Evolutionary conservation across 495 filamentous ascomycete genomes (phyloP).

Genomic region (Talaromyces proteolyticus): DNA sequence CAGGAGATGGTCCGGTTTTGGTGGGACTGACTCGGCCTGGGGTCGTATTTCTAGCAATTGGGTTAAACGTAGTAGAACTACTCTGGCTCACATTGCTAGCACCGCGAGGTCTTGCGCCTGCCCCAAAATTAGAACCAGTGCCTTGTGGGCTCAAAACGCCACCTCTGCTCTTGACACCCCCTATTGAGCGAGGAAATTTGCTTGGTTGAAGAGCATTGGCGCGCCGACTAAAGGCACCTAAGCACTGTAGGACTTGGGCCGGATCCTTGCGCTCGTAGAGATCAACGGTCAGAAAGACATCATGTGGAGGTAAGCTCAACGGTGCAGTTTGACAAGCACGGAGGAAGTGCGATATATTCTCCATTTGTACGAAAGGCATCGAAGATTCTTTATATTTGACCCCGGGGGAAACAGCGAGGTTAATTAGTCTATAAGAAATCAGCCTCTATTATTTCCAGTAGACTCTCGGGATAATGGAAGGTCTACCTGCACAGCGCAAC

Average conservation of each 20-base stretch:
- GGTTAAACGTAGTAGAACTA: conserved; percentile 44
- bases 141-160: conserved; percentile 61
- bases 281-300: conserved; percentile 96
- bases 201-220: conserved; percentile 73
- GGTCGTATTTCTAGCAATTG: conserved; percentile 26
- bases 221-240: conserved; percentile 83
- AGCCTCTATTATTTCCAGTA: too few species aligned
- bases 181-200: conserved; percentile 67
- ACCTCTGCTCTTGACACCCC: conserved; percentile 55
- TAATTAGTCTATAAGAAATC: conserved; percentile 59
- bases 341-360: conserved; percentile 97
- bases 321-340: conserved; percentile 78
- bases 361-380: conserved; percentile 99
- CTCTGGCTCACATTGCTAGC: conserved; percentile 63
- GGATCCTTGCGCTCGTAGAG: conserved; percentile 96
- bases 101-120: conserved; percentile 45
- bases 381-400: conserved; percentile 73
- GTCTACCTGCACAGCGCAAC: conserved; percentile 85
- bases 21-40: conserved; percentile 58
- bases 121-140: conserved; percentile 52
- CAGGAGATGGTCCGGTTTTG: conserved; percentile 33
- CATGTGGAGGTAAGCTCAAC: conserved; percentile 83
- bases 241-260: conserved; percentile 90
- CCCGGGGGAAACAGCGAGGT: conserved; percentile 72
- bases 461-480: too few species aligned